Conservation (phyloP, 1,284 basidiomycete species). For the Irpex lacteus region DNA sequence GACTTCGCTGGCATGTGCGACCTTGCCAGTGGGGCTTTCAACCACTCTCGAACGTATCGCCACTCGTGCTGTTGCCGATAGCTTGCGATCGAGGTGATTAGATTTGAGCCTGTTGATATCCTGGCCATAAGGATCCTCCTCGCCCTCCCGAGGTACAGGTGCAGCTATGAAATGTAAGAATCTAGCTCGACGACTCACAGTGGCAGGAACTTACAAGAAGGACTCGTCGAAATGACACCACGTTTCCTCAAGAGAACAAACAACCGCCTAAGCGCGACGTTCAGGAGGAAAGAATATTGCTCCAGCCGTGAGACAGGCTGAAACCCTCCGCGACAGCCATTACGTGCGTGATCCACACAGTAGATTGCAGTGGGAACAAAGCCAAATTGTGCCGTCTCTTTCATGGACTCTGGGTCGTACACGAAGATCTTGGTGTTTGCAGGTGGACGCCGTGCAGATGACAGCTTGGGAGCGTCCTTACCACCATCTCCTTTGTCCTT, state of each 20-base stretch:
- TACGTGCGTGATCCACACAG: constrained; percentile 77
- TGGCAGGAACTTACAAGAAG: constrained; percentile 46
- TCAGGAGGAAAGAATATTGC: constrained; percentile 96
- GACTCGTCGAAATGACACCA: constrained; percentile 82
- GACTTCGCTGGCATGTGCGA: constrained; percentile 64
- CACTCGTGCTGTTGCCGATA: constrained; percentile 88
- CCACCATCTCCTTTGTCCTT: constrained; percentile 43
- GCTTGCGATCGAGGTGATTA: constrained; percentile 91
- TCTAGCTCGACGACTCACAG: background rate
- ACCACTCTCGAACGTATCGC: constrained; percentile 95
- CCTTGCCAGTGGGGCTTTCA: constrained; percentile 91
- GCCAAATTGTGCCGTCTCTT: constrained; percentile 67
- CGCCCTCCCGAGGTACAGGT: constrained; percentile 25
- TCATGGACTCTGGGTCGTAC: constrained; percentile 64
- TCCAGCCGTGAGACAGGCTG: constrained; percentile 92
- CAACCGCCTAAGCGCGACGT: constrained; percentile 91
- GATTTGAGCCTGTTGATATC: constrained; percentile 96
- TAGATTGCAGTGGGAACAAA: constrained; percentile 66
- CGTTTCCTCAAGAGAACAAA: constrained; percentile 91
- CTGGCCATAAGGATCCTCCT: constrained; percentile 75
- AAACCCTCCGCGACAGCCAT: constrained; percentile 73
- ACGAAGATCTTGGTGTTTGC: constrained; percentile 78
- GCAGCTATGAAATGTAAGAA: constrained; percentile 26
- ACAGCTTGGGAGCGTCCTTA: constrained; percentile 54
- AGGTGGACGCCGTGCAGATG: constrained; percentile 66